Evolutionary conservation across 306 rosid species (phyloP), one percentile per base, ranked within the genome.

Genomic region (Vachellia pachyceras): DNA sequence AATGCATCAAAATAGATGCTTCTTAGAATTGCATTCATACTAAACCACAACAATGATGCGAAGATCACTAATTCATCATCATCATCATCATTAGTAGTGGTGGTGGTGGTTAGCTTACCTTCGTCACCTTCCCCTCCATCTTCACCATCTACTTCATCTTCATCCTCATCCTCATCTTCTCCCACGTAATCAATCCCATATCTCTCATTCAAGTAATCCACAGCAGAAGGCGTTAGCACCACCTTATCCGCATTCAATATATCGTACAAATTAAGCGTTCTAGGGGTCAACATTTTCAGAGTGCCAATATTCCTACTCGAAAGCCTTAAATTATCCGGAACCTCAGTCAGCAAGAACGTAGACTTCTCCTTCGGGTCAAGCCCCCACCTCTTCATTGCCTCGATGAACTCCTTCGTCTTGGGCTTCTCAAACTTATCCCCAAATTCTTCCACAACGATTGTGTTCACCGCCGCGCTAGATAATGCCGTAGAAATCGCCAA

Each of bases 331-430:
- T 87, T 89, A 75, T 93, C 88, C 18, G 91, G 42, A 44, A 95
- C 84, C 70, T 95, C 99, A 45, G 80, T 81, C 92, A 95, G 73
- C 64, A 95, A 61, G n/a, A 95, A 93, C 85, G 77, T 78, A 0
- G 87, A 64, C 70, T 95, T 93, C 91, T 91, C 94, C 82, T 77
- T 88, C 6, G 99, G 98, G n/a, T 95, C 97, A 2, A 95, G 66
- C 37, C 98, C 99, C 99, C 99, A 95, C 72, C 99, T 70, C 83
- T 72, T 90, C 90, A 95, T 44, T 12, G 99, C 99, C 29, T 82
- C 94, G 0, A 95, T 81, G 76, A 95, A 95, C 54, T 91, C 98
- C 83, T 84, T 95, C 77, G 98, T 95, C 88, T 73, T 87, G n/a
- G 98, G 96, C 86, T 64, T 88, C 91, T 88, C 92, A 37, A 95